Conservation (phyloP, 805 yeast genomes). For the Zygoascus flipseniorum region DNA sequence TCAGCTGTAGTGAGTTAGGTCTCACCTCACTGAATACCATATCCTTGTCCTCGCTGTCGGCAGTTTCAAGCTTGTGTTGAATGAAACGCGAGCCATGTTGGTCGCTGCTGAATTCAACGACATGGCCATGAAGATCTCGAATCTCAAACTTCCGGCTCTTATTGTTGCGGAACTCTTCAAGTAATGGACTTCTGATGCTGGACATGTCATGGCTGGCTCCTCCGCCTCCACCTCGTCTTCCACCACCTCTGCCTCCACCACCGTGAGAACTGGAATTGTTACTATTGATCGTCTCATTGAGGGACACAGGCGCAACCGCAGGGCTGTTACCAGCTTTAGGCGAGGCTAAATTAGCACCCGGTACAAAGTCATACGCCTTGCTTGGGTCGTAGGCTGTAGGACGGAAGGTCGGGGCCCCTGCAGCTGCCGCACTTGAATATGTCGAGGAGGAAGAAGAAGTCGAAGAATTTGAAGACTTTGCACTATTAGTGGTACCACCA, state of each 20-base stretch:
- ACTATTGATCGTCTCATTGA: background rate
- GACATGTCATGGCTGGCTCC: background rate
- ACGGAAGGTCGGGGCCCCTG: background rate
- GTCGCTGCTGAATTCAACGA: slow-evolving; percentile 85
- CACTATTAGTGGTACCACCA: background rate
- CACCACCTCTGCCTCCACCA: background rate
- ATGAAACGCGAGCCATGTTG: slow-evolving; percentile 97
- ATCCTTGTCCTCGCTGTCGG: slow-evolving; percentile 64
- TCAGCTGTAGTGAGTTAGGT: slow-evolving; percentile 62
- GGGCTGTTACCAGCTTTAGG: background rate
- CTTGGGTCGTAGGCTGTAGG: background rate
- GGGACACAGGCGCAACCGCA: background rate
- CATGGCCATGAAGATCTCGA: slow-evolving; percentile 75
- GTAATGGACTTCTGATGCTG: slow-evolving; percentile 38
- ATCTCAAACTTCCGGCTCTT: slow-evolving; percentile 53
- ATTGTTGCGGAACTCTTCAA: slow-evolving; percentile 77
- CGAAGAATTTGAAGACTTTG: background rate
- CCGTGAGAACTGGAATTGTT: background rate
- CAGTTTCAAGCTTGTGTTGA: slow-evolving; percentile 71
- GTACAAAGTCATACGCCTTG: background rate
- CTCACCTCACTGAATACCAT: slow-evolving; percentile 77
- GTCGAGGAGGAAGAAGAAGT: background rate
- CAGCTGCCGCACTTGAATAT: background rate
- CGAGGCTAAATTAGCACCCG: background rate
- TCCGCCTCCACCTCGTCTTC: background rate